A percentile compares a stretch with the other conserved stretches of the same genome.
Evolutionary conservation across 148 eudicot species (phyloP).

Genomic region (Hydrangea macrophylla): DNA sequence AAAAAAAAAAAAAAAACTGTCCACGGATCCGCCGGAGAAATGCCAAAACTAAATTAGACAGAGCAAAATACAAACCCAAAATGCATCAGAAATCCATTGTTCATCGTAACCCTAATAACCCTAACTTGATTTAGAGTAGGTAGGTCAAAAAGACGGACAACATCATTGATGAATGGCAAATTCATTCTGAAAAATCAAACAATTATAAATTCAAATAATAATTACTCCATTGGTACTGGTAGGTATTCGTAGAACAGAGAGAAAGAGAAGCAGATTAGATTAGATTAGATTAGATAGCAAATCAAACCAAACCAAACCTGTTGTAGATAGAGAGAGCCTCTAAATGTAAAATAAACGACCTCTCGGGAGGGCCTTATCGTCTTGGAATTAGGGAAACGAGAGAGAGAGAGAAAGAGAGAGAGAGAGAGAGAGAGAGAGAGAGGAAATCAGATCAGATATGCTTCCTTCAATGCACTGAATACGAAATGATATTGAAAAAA

Average conservation of each 20-base stretch:
- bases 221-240: background rate
- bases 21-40: conserved; percentile 6
- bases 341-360: conserved; percentile 9
- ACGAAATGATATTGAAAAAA: conserved; percentile 30
- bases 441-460: conserved; percentile 15
- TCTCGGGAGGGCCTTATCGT: conserved; percentile 11
- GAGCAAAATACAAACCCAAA: background rate
- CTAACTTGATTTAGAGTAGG: too few relatives aligned
- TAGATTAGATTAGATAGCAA: too few relatives aligned
- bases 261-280: background rate
- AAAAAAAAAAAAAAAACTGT: background rate
- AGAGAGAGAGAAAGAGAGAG: too few relatives aligned
- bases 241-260: background rate
- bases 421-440: too few relatives aligned
- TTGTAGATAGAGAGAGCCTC: background rate
- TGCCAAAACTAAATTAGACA: conserved; percentile 10
- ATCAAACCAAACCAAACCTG: conserved; percentile 5
- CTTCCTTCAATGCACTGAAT: conserved; percentile 34
- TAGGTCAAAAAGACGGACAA: too few relatives aligned
- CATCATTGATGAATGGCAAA: too few relatives aligned
- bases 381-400: conserved; percentile 18
- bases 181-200: background rate
- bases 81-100: background rate
- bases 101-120: background rate
- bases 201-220: background rate